Conservation (phyloP, 1,284 basidiomycete genomes). For the Erythrobasidium hasegawianum region DNA sequence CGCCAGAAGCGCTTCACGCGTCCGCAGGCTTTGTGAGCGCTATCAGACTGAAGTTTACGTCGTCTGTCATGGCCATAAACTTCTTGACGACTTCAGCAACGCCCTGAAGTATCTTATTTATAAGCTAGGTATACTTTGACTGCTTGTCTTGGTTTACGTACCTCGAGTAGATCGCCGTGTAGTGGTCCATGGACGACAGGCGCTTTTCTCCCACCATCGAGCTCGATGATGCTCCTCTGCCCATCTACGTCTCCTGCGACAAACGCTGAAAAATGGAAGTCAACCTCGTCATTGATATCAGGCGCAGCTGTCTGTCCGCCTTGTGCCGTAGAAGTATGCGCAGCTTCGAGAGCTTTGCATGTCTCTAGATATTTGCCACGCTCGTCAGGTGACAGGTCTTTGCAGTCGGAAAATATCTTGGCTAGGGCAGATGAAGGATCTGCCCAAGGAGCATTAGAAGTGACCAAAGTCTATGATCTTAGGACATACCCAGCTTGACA, state of each 20-base stretch:
- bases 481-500: constrained; percentile 9
- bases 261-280: constrained; percentile 34
- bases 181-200: constrained; percentile 32
- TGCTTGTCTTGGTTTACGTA: no score
- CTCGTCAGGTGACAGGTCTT: constrained; percentile 15
- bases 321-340: constrained; percentile 25
- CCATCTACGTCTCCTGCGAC: constrained; percentile 20
- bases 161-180: constrained; percentile 28
- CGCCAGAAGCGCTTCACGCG: no score
- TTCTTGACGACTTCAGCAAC: constrained; percentile 14
- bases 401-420: constrained; percentile 26
- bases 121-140: no score
- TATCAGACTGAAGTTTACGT: constrained; percentile 34
- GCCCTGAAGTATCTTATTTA: no score
- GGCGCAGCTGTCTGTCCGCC: constrained; percentile 25
- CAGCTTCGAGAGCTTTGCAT: constrained; percentile 27
- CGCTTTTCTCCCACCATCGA: constrained; percentile 29
- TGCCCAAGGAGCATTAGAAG: background rate
- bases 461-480: no score
- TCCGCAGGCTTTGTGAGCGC: constrained; percentile 23
- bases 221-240: constrained; percentile 25
- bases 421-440: constrained; percentile 12
- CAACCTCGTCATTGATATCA: constrained; percentile 12
- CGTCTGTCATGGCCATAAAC: constrained; percentile 27
- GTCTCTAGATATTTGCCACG: constrained; percentile 32